Evolutionary conservation across 1,139 yeast species (phyloP), one percentile per base, ranked within the genome.

Genomic region (Candida sanyaensis): DNA sequence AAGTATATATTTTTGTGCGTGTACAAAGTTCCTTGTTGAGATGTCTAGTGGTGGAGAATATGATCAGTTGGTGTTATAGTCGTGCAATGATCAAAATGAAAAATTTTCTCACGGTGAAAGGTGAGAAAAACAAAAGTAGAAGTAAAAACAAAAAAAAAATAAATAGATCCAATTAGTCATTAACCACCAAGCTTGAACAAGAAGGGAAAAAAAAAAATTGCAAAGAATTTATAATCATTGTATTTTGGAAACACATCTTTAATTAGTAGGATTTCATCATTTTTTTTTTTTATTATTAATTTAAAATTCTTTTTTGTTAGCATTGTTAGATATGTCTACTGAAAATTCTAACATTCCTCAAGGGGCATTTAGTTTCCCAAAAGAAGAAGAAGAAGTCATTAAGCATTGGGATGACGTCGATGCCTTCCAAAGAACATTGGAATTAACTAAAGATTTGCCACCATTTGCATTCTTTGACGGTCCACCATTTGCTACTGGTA

Each of bases 401-500:
- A 75, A 80, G 49, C 80, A 78, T 61, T 93, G 99, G 99, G 81
- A 86, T 48, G 95, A 91, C 53, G 79, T 89, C 58, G 88, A 91
- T 67, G 99, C 99, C 21, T 95, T 95, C 76, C 91, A 90, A 57
- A 86, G 89, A 45, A 84, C 96, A 40, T 68, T 91, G 56, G 85
- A 91, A 67, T 77, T 91, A 56, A 88, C 96, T 44, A 79, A 92
- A 66, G 98, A 82, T 51, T 81, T 85, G 57, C 96, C 96, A 37
- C 87, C 86, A 49, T 93, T 92, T 68, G 83, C 97, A 41, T 93
- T 93, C 68, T 95, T 89, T 64, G 99, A 93, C 70, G 99, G 99
- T 31, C 99, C 99, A 10, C 99, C 99, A 57, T 93, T 93, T 69
- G 99, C 99, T 50, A 93, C 99, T 5, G 98, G 99, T 65, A 89